phyloP scores from a whole-genome alignment of 495 filamentous ascomycete genomes.

The Mycothermus thermophilus region DNA sequence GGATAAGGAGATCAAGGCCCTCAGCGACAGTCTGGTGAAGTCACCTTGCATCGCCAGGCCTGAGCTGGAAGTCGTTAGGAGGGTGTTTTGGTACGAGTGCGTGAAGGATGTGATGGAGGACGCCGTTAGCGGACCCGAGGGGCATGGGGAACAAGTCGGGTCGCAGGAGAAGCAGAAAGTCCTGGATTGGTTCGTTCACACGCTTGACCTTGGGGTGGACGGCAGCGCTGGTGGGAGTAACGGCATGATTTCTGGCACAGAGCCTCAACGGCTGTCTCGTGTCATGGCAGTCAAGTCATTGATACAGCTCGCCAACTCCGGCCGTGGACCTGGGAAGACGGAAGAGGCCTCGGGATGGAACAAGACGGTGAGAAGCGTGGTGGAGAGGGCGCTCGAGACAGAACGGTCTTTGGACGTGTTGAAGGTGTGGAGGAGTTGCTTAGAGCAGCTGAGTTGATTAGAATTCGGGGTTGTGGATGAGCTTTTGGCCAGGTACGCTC shows the following conservation, averaged over 20 bases:
- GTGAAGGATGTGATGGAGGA: slow-evolving; percentile 18
- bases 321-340: background rate
- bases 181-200: slow-evolving; percentile 22
- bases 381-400: slow-evolving; percentile 17
- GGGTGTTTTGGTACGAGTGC: slow-evolving; percentile 23
- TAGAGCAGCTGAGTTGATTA: slow-evolving; percentile 6
- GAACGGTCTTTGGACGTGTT: slow-evolving; percentile 34
- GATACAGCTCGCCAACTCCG: slow-evolving; percentile 17
- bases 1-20: slow-evolving; percentile 1
- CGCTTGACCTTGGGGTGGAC: slow-evolving; percentile 25
- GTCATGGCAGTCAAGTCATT: slow-evolving; percentile 23
- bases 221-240: no score
- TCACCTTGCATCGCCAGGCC: slow-evolving; percentile 16
- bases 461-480: no score
- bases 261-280: slow-evolving; percentile 26
- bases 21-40: background rate
- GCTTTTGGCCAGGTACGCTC: no score
- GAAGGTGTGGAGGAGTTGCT: slow-evolving; percentile 18
- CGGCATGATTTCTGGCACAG: no score
- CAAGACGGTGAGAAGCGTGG: slow-evolving; percentile 7
- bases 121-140: slow-evolving; percentile 5
- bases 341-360: slow-evolving; percentile 8
- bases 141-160: slow-evolving; percentile 10
- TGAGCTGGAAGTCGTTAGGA: slow-evolving; percentile 15
- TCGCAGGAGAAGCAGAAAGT: slow-evolving; percentile 7